Percentiles rank a stretch among this genome's conserved stretches.
These are phyloP conservation scores for Euphrasia arctica DNA, from an alignment of 305 asterid genomes.

Conservation along the genomic window DNA sequence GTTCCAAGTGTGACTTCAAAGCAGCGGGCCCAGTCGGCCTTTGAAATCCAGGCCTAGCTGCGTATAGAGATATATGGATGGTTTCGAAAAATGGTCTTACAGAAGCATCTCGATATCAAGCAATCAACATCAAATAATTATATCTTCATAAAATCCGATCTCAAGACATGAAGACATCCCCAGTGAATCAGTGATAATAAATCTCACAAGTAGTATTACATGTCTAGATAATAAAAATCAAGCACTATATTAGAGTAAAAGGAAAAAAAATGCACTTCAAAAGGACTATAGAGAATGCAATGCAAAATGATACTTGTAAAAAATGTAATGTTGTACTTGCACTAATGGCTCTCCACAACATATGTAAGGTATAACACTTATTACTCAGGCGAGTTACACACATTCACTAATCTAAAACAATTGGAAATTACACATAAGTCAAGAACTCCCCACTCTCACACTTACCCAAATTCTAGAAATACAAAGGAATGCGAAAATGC, in stretches of 20 bases:
- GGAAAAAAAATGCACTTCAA: too few species aligned
- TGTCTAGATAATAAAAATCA: too few species aligned
- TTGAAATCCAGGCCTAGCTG: slow-evolving; percentile 95
- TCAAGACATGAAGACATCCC: slow-evolving; percentile 9
- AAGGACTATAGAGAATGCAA: too few species aligned
- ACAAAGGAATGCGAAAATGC: not conserved
- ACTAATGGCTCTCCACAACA: not conserved
- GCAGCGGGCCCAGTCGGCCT: slow-evolving; percentile 46
- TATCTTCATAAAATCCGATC: slow-evolving; percentile 13
- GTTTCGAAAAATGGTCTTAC: slow-evolving; percentile 3
- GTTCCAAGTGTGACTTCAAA: slow-evolving; percentile 50
- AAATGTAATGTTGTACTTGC: not conserved
- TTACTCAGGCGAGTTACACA: not conserved
- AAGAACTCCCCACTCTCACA: not conserved
- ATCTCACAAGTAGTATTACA: too few species aligned
- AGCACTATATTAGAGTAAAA: too few species aligned
- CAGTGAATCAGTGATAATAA: too few species aligned
- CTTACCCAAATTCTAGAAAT: not conserved
- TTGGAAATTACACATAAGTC: not conserved
- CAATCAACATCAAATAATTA: slow-evolving; percentile 1
- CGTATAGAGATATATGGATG: slow-evolving; percentile 28
- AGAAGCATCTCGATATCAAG: slow-evolving; percentile 8
- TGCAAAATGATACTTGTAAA: too few species aligned
- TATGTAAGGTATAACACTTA: not conserved
- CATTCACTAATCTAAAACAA: not conserved